Conservation (phyloP, 2,329 filamentous ascomycete genomes). For the Hortaea werneckii region DNA sequence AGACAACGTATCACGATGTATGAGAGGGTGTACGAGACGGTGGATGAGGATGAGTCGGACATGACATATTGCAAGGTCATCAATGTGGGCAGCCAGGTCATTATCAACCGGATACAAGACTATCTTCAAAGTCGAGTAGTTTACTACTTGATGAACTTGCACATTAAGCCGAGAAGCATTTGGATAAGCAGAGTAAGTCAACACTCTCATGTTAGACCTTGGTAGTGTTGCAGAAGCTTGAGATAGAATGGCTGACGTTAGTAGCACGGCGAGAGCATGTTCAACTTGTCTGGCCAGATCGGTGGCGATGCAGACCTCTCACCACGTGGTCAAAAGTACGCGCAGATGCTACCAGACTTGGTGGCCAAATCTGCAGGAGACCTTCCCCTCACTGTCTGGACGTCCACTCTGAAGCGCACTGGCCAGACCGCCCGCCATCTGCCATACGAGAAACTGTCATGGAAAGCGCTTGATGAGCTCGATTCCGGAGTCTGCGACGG, state of each 20-base stretch:
- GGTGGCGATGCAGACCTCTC: conserved; percentile 87
- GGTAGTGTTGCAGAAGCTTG: background rate
- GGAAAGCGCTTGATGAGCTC: conserved; percentile 96
- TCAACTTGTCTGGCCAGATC: conserved; percentile 82
- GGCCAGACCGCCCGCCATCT: conserved; percentile 85
- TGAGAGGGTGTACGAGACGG: conserved; percentile 90
- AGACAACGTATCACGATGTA: conserved; percentile 91
- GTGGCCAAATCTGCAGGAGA: conserved; percentile 80
- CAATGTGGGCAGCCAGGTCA: conserved; percentile 88
- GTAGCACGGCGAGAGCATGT: conserved; percentile 88
- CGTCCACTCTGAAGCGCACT: conserved; percentile 68
- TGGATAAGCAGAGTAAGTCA: conserved; percentile 66
- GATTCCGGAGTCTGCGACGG: conserved; percentile 95
- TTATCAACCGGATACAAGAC: conserved; percentile 95
- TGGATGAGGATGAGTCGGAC: conserved; percentile 77
- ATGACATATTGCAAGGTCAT: conserved; percentile 96
- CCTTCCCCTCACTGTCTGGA: conserved; percentile 61
- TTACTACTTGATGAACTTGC: conserved; percentile 97
- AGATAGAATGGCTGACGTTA: background rate
- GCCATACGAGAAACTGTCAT: conserved; percentile 89
- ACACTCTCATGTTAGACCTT: background rate
- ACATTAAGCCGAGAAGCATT: conserved; percentile 91
- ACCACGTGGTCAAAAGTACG: conserved; percentile 76
- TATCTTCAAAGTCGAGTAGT: conserved; percentile 94
- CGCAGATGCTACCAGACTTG: conserved; percentile 70